Evolutionary conservation across 768 basidiomycete species (phyloP), one percentile per base, ranked within the genome.

Genomic region (Suillus ampliporus): DNA sequence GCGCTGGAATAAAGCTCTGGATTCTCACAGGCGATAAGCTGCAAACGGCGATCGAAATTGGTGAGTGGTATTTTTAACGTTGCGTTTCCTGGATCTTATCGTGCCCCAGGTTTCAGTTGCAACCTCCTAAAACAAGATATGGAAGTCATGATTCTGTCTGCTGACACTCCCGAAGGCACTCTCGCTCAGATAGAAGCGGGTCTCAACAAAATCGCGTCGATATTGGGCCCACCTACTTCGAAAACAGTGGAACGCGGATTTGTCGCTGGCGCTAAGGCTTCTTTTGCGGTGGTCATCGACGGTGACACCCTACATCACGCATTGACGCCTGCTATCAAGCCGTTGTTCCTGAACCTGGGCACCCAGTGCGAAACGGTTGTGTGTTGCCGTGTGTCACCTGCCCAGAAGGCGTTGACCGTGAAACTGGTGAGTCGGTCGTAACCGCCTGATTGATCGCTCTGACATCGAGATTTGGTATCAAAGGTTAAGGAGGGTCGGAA

Each of bases 341-440:
- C 86, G 4, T 74, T 97, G 35, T 99, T 99, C 80, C 82, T 99
- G 57, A 94, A 90, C 63, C 84, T 99, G 8, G 92, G 92, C 5
- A 98, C 95, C 3, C 95, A 98, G 72, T 99, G 97, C 74, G 93
- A 97, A 71, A 97, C 97, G 2, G 97, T 99, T 19, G 95, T 99
- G 28, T 99, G 97, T 72, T 99, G 97, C 79, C 90, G 97, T 66
- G 97, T 99, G 10, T 97, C 95, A 21, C 97, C 97, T 4, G 93
- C 95, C 0, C 97, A 99, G 80, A 99, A 99, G 78, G 97, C 97
- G n/a, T 78, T 97, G 73, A 95, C 94, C 26, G 97, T 99, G 65
- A 94, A 93, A 69, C 80, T 99, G 67, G 94, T 94, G 73, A 47
- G 87, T 79, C 8, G 28, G 14, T 58, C 57, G 48, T 57, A 37